Evolutionary conservation across 139 green algal species (phyloP), one percentile per base, ranked within the genome.

Genomic region (Trebouxia sp.): DNA sequence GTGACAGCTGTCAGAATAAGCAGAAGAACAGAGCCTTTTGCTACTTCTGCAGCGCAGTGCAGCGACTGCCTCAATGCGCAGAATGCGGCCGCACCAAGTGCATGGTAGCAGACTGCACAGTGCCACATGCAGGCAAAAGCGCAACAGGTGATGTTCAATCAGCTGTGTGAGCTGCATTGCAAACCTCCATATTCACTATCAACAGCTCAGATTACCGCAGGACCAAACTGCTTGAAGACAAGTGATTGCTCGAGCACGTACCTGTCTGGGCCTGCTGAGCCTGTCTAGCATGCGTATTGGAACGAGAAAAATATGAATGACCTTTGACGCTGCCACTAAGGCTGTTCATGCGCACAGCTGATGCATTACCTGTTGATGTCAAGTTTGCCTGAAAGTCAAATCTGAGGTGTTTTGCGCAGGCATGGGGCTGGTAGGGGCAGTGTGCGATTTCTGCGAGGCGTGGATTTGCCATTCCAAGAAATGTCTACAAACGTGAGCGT

Each of bases 41-140:
- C 80, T 85, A 85, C 56, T 85, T 85, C 35, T 85, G 82, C 58
- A 76, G 65, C 50, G 69, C 82, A 47, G 58, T 83, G 24, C 82
- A 85, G 58, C 41, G 43, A 28, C 11, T 85, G 39, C 55, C 56
- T 14, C 62, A 76, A n/a, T 85, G 82, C 53, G 82, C 82, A 28
- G 82, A 85, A 45, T 85, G 82, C 56, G 82, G 82, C 9, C n/a
- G 70, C 32, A 85, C 82, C 15, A 85, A 85, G 37, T 85, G 82
- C 75, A 83, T 85, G 77, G 76, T 69, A 37, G 51, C 70, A 24
- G 82, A 85, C 43, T 85, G 82, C 38, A 65, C 47, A 35, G 76
- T 85, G n/a, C 62, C 82, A 14, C 82, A 85, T 53, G 65, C 48
- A 37, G 75, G 75, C 39, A 85, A 78, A 35, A 76, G 76, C 56